Conservation (phyloP, 1,284 basidiomycete species). For the Lentinula novae-zelandiae region DNA sequence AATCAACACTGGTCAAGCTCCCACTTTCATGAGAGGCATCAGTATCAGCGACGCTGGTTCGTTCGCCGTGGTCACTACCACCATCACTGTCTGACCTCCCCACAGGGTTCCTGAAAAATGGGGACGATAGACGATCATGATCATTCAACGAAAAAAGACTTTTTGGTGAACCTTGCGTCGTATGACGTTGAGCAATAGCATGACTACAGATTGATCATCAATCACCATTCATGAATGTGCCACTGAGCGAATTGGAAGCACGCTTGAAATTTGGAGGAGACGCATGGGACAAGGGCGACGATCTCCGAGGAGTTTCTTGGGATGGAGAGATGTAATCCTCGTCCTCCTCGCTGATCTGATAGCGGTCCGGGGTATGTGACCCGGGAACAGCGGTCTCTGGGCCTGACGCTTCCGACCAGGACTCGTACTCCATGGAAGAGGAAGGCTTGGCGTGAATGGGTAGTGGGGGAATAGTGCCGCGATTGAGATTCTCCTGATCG, state of each 20-base stretch:
- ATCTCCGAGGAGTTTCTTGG: slow-evolving; percentile 17
- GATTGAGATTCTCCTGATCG: slow-evolving; percentile 38
- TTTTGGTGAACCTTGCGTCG: slow-evolving; percentile 28
- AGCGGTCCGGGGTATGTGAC: slow-evolving; percentile 10
- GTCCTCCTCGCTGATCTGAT: slow-evolving; percentile 17
- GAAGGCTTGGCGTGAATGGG: slow-evolving; percentile 19
- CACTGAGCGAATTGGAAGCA: slow-evolving; percentile 20
- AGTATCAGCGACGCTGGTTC: slow-evolving; percentile 39
- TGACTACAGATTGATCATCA: slow-evolving; percentile 32
- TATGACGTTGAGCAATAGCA: slow-evolving; percentile 24
- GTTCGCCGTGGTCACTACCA: slow-evolving; percentile 28
- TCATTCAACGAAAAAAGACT: slow-evolving; percentile 17
- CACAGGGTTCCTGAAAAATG: slow-evolving; percentile 15
- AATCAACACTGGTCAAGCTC: slow-evolving; percentile 61
- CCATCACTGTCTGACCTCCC: slow-evolving; percentile 22
- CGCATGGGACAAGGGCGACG: slow-evolving; percentile 5
- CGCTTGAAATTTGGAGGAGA: slow-evolving; percentile 21
- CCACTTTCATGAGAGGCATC: slow-evolving; percentile 39
- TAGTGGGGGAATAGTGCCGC: slow-evolving; percentile 24
- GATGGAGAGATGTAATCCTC: slow-evolving; percentile 10
- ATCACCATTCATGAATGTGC: slow-evolving; percentile 39
- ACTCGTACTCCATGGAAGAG: slow-evolving; percentile 18
- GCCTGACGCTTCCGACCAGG: slow-evolving; percentile 15
- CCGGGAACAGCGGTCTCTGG: slow-evolving; percentile 12
- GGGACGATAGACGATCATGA: slow-evolving; percentile 6